Percentiles rank a stretch among this genome's conserved stretches.
Evolutionary conservation across 2,329 filamentous ascomycete genomes (phyloP).

Genomic region (Penicillium vulpinum): DNA sequence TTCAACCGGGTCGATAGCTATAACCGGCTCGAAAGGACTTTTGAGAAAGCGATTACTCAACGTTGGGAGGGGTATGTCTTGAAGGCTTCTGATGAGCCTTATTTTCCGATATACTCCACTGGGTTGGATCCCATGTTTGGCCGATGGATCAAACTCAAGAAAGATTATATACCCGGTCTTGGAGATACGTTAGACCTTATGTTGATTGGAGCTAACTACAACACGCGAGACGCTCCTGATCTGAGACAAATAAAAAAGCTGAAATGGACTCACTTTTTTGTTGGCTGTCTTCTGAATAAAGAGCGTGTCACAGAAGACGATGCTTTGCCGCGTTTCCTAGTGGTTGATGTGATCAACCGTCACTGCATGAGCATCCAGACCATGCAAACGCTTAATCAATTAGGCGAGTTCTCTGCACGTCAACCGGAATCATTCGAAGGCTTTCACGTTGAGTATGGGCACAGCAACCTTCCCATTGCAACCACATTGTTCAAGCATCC

Average conservation of each 20-base stretch:
- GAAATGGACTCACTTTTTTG: conserved; percentile 76
- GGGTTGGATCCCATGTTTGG: conserved; percentile 30
- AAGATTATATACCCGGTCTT: conserved; percentile 75
- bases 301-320: conserved; percentile 55
- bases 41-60: conserved; percentile 65
- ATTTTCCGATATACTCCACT: conserved; percentile 60
- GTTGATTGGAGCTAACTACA: conserved; percentile 72
- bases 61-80: conserved; percentile 77
- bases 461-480: conserved; percentile 34
- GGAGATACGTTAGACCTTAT: conserved; percentile 84
- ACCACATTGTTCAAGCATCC: conserved; percentile 64
- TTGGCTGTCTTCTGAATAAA: conserved; percentile 74
- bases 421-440: conserved; percentile 30
- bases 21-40: conserved; percentile 60
- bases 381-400: conserved; percentile 52
- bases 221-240: conserved; percentile 61
- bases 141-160: conserved; percentile 79
- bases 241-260: conserved; percentile 54
- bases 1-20: conserved; percentile 58
- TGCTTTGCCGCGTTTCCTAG: conserved; percentile 59
- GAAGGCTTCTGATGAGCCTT: conserved; percentile 73
- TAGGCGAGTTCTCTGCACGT: conserved; percentile 51
- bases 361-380: conserved; percentile 52
- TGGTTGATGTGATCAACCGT: conserved; percentile 63
- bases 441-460: conserved; percentile 52